Conservation (phyloP, 75 land plant genomes). For the Selaginella moellendorffii region DNA sequence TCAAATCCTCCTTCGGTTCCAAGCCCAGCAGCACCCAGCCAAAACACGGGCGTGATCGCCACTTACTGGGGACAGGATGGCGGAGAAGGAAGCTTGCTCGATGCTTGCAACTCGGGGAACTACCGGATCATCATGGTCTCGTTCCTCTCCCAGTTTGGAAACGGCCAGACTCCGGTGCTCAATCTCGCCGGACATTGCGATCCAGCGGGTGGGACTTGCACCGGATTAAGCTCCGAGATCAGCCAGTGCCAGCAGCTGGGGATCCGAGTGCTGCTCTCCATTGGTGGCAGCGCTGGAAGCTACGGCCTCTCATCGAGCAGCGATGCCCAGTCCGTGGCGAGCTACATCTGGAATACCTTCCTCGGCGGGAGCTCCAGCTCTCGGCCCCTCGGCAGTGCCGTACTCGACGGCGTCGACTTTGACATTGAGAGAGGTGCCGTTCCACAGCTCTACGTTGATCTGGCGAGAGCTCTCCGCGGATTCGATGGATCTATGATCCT, state of each 20-base stretch:
- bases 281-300: too few relatives aligned
- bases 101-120: constrained; percentile 22
- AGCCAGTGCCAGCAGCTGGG: constrained; percentile 27
- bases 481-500: constrained; percentile 14
- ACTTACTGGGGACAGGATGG: constrained; percentile 40
- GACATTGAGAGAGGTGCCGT: constrained; percentile 23
- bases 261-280: constrained; percentile 31
- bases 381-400: constrained; percentile 35
- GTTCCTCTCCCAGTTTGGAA: constrained; percentile 32
- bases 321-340: constrained; percentile 31
- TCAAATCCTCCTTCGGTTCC: too few relatives aligned
- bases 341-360: constrained; percentile 45
- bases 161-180: constrained; percentile 23
- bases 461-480: constrained; percentile 15
- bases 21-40: too few relatives aligned
- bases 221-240: constrained; percentile 19
- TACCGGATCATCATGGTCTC: constrained; percentile 26
- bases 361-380: constrained; percentile 29
- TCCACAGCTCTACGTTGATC: constrained; percentile 14
- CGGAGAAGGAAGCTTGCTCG: constrained; percentile 20
- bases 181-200: constrained; percentile 44
- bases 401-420: too few relatives aligned
- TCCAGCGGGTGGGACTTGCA: constrained; percentile 17
- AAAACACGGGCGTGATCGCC: constrained; percentile 28
- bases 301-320: constrained; percentile 24